Conservation (phyloP, 2,329 filamentous ascomycete genomes). For the Botrytis porri region DNA sequence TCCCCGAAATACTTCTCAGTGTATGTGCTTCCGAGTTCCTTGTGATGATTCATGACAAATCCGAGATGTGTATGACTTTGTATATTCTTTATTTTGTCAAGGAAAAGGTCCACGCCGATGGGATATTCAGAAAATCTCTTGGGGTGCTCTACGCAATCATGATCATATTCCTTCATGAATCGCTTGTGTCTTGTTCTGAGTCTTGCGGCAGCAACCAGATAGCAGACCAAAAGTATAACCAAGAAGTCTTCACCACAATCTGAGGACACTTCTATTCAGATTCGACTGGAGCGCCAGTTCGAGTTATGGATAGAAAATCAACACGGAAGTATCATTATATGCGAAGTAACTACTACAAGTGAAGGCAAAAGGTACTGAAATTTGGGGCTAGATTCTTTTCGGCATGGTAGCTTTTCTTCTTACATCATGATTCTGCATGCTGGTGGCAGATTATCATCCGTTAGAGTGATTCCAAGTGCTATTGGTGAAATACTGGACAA, state of each 20-base stretch:
- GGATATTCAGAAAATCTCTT: slow-evolving; percentile 50
- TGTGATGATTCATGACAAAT: background rate
- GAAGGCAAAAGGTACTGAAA: background rate
- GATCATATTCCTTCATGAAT: slow-evolving; percentile 38
- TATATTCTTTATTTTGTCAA: slow-evolving; percentile 40
- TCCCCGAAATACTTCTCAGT: background rate
- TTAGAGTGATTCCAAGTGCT: background rate
- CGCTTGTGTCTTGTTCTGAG: background rate
- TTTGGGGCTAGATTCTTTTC: background rate
- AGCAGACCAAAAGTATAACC: background rate
- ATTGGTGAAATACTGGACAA: background rate
- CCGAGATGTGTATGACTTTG: slow-evolving; percentile 27
- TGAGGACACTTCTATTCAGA: background rate
- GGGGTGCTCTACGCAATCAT: slow-evolving; percentile 48
- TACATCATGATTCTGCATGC: background rate
- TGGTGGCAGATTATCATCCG: background rate
- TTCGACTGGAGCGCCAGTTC: background rate
- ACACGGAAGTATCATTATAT: background rate
- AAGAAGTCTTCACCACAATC: too few relatives aligned
- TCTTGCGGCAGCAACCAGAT: background rate
- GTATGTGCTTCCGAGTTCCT: background rate
- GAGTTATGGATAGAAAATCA: background rate
- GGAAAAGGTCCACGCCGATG: slow-evolving; percentile 47
- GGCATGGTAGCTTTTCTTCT: background rate
- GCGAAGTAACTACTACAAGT: background rate